A percentile compares a stretch with the other conserved stretches of the same genome.
phyloP scores from a whole-genome alignment of 2,329 filamentous ascomycete genomes.

The Colletotrichum somersetense region DNA sequence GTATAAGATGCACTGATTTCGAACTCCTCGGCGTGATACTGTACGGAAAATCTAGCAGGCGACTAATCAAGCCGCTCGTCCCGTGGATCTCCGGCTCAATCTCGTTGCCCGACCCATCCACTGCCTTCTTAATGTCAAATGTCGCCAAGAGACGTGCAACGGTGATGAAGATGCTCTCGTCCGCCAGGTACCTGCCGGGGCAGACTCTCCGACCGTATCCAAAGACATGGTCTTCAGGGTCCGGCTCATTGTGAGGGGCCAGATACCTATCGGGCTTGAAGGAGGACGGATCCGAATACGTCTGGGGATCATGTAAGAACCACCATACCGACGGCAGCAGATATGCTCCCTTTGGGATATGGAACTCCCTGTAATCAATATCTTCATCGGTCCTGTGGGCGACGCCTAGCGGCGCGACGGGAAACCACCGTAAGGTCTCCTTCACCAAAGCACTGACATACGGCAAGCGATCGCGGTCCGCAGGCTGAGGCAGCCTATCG shows the following conservation, averaged over 20 bases:
- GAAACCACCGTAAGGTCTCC: slow-evolving; percentile 68
- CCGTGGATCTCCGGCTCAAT: slow-evolving; percentile 44
- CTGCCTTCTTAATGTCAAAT: slow-evolving; percentile 56
- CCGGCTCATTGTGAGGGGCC: slow-evolving; percentile 29
- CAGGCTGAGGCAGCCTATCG: slow-evolving; percentile 59
- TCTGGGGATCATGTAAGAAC: slow-evolving; percentile 73
- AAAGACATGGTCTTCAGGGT: slow-evolving; percentile 37
- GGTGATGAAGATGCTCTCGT: slow-evolving; percentile 43
- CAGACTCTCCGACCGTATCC: slow-evolving; percentile 44
- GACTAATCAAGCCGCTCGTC: slow-evolving; percentile 15
- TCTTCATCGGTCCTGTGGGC: slow-evolving; percentile 51
- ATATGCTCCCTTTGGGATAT: slow-evolving; percentile 31
- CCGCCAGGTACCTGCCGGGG: slow-evolving; percentile 41
- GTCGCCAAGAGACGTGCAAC: slow-evolving; percentile 59
- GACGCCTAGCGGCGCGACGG: slow-evolving; percentile 60
- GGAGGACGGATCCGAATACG: slow-evolving; percentile 62
- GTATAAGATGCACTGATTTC: neutral
- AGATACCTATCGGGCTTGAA: slow-evolving; percentile 54
- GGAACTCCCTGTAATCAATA: slow-evolving; percentile 21
- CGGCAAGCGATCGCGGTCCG: slow-evolving; percentile 62
- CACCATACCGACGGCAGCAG: slow-evolving; percentile 46
- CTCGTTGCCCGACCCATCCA: slow-evolving; percentile 50
- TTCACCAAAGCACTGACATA: slow-evolving; percentile 68
- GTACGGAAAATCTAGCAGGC: neutral
- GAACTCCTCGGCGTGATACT: neutral